Conservation (phyloP, 331 rosid species). For the Telfairia occidentalis region DNA sequence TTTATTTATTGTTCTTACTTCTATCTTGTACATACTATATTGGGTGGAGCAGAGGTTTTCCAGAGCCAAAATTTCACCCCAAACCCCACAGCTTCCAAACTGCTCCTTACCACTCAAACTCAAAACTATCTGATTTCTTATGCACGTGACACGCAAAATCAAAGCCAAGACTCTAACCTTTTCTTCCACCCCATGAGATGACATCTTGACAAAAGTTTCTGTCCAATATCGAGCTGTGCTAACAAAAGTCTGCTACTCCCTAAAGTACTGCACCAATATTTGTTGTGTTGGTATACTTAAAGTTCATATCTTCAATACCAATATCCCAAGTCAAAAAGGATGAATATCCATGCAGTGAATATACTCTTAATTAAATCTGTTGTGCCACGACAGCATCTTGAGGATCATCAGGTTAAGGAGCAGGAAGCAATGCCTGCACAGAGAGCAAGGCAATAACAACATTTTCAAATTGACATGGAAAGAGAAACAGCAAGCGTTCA, state of each 20-base stretch:
- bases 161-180: too few species aligned
- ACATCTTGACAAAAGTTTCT: slow-evolving; percentile 72
- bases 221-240: slow-evolving; percentile 96
- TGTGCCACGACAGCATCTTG: slow-evolving; percentile 99
- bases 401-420: slow-evolving; percentile 98
- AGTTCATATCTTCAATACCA: too few species aligned
- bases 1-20: too few species aligned
- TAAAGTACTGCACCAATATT: slow-evolving; percentile 60
- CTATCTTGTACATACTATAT: too few species aligned
- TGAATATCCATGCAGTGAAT: neutral
- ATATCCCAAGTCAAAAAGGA: neutral
- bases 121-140: neutral
- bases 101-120: slow-evolving; percentile 42
- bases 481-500: neutral
- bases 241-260: slow-evolving; percentile 71
- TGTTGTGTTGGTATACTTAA: too few species aligned
- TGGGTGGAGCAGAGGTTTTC: slow-evolving; percentile 68
- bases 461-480: neutral
- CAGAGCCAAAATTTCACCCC: slow-evolving; percentile 90
- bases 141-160: too few species aligned
- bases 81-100: slow-evolving; percentile 80
- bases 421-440: slow-evolving; percentile 90
- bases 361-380: slow-evolving; percentile 62
- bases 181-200: slow-evolving; percentile 71
- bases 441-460: slow-evolving; percentile 58